Evolutionary conservation across 345 rosid genomes (phyloP), one percentile per base, ranked within the genome.

Genomic region (Crucihimalaya himalaica): DNA sequence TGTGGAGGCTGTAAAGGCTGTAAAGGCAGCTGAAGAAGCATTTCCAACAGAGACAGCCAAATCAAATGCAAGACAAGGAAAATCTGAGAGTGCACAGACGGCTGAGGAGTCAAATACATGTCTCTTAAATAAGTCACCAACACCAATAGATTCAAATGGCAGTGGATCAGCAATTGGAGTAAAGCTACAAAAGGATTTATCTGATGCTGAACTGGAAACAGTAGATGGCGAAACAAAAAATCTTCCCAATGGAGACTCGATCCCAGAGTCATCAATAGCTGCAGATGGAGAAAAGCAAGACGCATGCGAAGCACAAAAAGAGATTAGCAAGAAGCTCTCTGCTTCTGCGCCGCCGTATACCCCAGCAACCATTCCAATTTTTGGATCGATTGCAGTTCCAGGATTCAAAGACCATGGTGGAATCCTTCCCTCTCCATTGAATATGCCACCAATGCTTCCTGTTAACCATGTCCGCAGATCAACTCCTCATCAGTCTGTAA

Each of bases 271-370:
- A 71, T 74, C 59, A 48, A 67, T 78, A 56, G 72, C 80, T 70
- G 68, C 78, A 66, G 88, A 82, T 62, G 86, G 71, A 76, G 95
- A 81, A 78, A 87, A 87, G 78, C 87, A 83, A 68, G 88, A 88
- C 12, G 97, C 81, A 73, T 35, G 66, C 34, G 97, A 89, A 78
- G 70, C 75, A 9, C 88, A 81, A 32, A 95, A 92, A 80, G 97
- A 88, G 81, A 78, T 80, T 39, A 82, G 89, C 74, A 95, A 86
- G 82, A 95, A 87, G 82, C 92, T 95, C 51, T 91, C 97, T 66
- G 99, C 99, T 51, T 86, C 96, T 72, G 99, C 99, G 51, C 92
- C 99, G 8, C 97, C 99, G 42, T 95, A 86, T 80, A 92, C 88
- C 58, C 99, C 99, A 16, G 82, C 97, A 34, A 77, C 81, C 55